Evolutionary conservation across 192 early-diverging fungal species (phyloP).

Genomic region (Backusella tuberculispora): DNA sequence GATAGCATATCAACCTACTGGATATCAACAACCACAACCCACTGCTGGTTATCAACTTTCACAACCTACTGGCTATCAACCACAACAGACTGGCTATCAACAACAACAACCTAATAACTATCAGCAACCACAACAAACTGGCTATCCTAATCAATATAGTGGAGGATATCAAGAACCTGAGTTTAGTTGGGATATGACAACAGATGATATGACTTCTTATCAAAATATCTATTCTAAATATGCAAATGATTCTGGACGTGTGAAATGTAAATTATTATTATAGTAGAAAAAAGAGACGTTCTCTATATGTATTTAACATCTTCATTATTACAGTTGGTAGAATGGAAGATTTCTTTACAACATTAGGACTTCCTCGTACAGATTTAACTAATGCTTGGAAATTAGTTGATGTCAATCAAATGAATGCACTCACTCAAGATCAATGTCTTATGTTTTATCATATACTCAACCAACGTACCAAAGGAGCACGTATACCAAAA

Average conservation of each 20-base stretch:
- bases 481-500: constrained; percentile 53
- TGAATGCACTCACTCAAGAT: constrained; percentile 58
- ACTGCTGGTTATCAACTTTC: constrained; percentile 7
- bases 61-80: constrained; percentile 31
- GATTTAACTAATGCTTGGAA: constrained; percentile 61
- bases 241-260: constrained; percentile 53
- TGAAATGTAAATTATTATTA: constrained; percentile 49
- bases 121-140: constrained; percentile 30
- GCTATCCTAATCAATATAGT: constrained; percentile 20
- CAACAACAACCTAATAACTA: constrained; percentile 25
- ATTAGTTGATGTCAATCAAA: constrained; percentile 58
- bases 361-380: constrained; percentile 53
- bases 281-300: neutral
- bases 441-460: constrained; percentile 61
- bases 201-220: constrained; percentile 58
- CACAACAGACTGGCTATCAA: constrained; percentile 44
- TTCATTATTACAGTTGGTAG: constrained; percentile 51
- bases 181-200: constrained; percentile 70
- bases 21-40: constrained; percentile 37
- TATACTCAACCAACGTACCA: constrained; percentile 57
- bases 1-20: constrained; percentile 42
- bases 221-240: constrained; percentile 60
- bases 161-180: constrained; percentile 36
- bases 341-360: constrained; percentile 60
- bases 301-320: neutral